phyloP scores from a whole-genome alignment of 2,329 filamentous ascomycete species.

The Fusarium pseudoanthophilum region DNA sequence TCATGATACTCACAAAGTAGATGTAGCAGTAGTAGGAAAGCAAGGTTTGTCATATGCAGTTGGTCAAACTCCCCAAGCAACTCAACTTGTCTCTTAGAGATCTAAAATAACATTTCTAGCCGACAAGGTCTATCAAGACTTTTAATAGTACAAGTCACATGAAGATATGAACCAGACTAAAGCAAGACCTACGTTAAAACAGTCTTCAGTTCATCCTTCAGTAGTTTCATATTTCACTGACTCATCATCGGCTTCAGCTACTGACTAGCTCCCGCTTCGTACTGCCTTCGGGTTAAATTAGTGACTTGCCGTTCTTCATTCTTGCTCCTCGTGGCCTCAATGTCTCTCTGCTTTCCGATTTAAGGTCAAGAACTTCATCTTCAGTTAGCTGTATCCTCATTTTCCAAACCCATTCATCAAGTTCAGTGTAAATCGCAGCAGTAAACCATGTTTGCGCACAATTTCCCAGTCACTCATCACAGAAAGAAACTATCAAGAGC shows the following conservation, averaged over 20 bases:
- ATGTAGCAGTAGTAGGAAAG: neutral
- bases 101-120: neutral
- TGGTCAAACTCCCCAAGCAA: accelerated
- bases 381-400: neutral
- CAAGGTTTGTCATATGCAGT: neutral
- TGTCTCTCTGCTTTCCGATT: neutral
- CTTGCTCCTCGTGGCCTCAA: too few species aligned
- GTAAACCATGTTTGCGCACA: neutral
- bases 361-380: neutral
- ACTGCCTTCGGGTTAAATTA: accelerated
- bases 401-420: neutral
- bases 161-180: neutral
- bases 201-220: neutral
- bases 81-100: too few species aligned
- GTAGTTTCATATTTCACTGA: neutral
- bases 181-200: neutral
- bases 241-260: too few species aligned
- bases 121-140: neutral
- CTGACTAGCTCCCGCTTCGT: accelerated
- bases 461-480: neutral
- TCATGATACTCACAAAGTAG: neutral
- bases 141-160: neutral
- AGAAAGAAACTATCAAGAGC: neutral
- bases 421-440: neutral
- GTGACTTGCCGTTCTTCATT: accelerated